These are phyloP conservation scores for Barnettozyma vustinii DNA, from an alignment of 805 yeast species.

Conservation along the genomic window DNA sequence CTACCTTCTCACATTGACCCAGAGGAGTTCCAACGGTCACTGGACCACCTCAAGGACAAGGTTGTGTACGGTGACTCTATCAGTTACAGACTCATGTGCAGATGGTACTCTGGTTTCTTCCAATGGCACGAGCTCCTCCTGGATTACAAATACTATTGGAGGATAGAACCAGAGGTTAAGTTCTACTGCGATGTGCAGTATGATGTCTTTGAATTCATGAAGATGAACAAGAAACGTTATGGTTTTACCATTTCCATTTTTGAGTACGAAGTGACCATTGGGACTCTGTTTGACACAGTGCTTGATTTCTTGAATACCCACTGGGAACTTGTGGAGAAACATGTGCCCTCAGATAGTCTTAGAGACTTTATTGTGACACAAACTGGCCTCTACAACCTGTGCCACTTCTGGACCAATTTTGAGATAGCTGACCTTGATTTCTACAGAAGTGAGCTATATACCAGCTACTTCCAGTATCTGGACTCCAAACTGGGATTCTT, in stretches of 20 bases:
- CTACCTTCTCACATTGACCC: conserved; percentile 77
- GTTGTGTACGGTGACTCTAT: conserved; percentile 72
- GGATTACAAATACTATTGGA: conserved; percentile 85
- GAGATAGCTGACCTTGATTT: conserved; percentile 77
- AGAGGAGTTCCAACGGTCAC: conserved; percentile 57
- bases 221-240: conserved; percentile 55
- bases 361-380: conserved; percentile 65
- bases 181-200: conserved; percentile 66
- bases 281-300: conserved; percentile 43
- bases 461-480: conserved; percentile 60
- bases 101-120: conserved; percentile 82
- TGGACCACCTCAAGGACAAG: conserved; percentile 47
- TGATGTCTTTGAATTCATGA: conserved; percentile 53
- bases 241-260: conserved; percentile 73
- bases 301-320: conserved; percentile 10
- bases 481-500: conserved; percentile 80
- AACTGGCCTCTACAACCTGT: conserved; percentile 68
- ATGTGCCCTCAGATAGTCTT: conserved; percentile 53
- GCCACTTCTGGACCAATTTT: conserved; percentile 92
- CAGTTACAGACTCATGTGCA: conserved; percentile 85
- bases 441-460: conserved; percentile 68
- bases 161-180: conserved; percentile 81
- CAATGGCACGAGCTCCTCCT: conserved; percentile 63
- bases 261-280: conserved; percentile 47
- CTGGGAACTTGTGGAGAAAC: conserved; percentile 5